Evolutionary conservation across 2,329 filamentous ascomycete genomes (phyloP), one percentile per base, ranked within the genome.

Genomic region (Apiospora hydei): DNA sequence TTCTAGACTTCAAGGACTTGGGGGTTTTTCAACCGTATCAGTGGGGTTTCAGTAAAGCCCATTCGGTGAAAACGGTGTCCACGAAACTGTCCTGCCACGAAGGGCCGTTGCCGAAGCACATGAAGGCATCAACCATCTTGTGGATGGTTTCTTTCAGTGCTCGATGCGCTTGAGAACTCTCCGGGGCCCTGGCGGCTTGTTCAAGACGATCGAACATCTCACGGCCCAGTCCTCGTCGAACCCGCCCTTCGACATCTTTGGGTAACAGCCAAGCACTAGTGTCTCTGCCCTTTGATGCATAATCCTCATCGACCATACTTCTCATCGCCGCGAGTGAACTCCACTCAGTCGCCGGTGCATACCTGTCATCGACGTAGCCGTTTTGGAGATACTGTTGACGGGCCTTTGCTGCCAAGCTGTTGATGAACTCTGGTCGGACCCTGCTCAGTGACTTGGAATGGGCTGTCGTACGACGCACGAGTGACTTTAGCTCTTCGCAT

Each of bases 31-130:
- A 2, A 8, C 34, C 5, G 34, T 8, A 38, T 38, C 34, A 38
- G 34, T 14, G 30, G 46, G 49, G 6, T 70, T 30, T 13, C 49
- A 21, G n/a, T 34, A 7, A 3, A 26, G 43, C 26, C 70, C 70
- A 72, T 13, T 71, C 24, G 41, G 30, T n/a, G 44, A 72, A 71
- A 46, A 43, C 46, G 21, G 43, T 10, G 26, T 71, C 66, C 44
- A 71, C 71, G 14, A 51, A 57, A 11, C 38, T 46, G 30, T 47
- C 49, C 26, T 71, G 73, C 78, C 78, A 80, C 34, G 76, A 73
- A n/a, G 78, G 78, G 26, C 78, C 78, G 69, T 78, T 71, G 1
- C 78, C 78, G 44, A 79, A 79, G 46, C 78, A 79, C 3, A 74
- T 73, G 68, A 70, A 79, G n/a, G 67, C 75, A 61, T 71, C 74